These are phyloP conservation scores for Clitocybe nebularis DNA, from an alignment of 1,284 basidiomycete genomes.

Conservation along the genomic window DNA sequence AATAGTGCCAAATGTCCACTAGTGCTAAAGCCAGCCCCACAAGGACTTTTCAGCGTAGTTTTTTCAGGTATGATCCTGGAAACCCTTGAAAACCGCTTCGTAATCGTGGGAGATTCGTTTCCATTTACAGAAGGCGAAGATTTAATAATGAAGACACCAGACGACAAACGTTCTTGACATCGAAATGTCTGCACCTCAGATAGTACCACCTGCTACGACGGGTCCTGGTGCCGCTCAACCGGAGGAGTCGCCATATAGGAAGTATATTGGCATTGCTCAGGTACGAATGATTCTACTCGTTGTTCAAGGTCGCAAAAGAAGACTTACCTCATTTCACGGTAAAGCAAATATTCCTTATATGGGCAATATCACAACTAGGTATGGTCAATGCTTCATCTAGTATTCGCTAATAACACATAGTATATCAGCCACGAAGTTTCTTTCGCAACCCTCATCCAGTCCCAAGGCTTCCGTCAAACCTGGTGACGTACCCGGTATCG, in stretches of 20 bases:
- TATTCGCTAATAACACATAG: conserved; percentile 6
- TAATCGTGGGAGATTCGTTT: not conserved
- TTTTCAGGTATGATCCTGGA: too few species aligned
- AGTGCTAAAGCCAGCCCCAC: too few species aligned
- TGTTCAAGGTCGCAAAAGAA: too few species aligned
- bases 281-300: conserved; percentile 24
- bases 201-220: conserved; percentile 23
- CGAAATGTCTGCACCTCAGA: conserved; percentile 28
- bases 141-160: too few species aligned
- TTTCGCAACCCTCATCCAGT: conserved; percentile 23
- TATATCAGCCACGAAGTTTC: conserved; percentile 40
- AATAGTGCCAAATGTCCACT: too few species aligned
- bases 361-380: conserved; percentile 62
- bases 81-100: too few species aligned
- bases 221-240: conserved; percentile 15
- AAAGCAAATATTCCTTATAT: conserved; percentile 66
- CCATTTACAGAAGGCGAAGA: not conserved
- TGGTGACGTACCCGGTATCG: conserved; percentile 24
- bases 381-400: conserved; percentile 19
- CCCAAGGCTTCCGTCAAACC: conserved; percentile 27
- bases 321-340: conserved; percentile 4
- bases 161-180: too few species aligned
- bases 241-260: conserved; percentile 26
- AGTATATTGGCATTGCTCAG: conserved; percentile 42
- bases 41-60: too few species aligned